A percentile compares a stretch with the other conserved stretches of the same genome.
Conservation (phyloP, 73 alveolate species). For the Paramecium primaurelia region DNA sequence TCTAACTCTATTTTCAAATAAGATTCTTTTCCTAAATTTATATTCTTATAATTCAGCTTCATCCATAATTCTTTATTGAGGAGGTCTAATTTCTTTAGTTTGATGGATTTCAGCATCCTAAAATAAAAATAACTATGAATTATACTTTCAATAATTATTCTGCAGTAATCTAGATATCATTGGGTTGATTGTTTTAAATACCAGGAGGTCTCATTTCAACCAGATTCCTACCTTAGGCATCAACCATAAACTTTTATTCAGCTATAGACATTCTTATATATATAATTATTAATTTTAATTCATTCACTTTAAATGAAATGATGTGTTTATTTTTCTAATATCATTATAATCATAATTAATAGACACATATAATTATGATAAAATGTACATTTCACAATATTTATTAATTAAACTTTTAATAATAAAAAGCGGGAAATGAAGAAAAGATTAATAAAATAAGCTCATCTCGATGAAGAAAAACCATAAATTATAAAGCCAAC, state of each 20-base stretch:
- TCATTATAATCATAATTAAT: neutral
- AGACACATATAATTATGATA: neutral
- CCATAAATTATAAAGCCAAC: neutral
- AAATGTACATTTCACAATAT: neutral
- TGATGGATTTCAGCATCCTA: constrained; percentile 93
- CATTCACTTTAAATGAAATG: neutral
- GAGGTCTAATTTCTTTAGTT: constrained; percentile 85
- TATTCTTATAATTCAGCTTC: constrained; percentile 95
- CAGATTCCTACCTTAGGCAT: constrained; percentile 40
- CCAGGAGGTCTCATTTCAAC: constrained; percentile 80
- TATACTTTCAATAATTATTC: constrained; percentile 88
- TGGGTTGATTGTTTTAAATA: constrained; percentile 90
- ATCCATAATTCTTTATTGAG: constrained; percentile 89
- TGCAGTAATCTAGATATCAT: constrained; percentile 96
- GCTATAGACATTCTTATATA: constrained; percentile 27
- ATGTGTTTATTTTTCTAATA: neutral
- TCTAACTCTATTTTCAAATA: constrained; percentile 91
- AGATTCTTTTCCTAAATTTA: constrained; percentile 86
- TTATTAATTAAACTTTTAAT: neutral
- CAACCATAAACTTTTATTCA: constrained; percentile 39
- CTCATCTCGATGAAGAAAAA: neutral
- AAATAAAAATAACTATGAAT: neutral
- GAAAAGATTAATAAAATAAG: neutral
- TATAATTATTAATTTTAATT: neutral
- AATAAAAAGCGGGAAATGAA: neutral